These are phyloP conservation scores for Auriscalpium microsporum DNA, from an alignment of 768 basidiomycete species.

Conservation along the genomic window DNA sequence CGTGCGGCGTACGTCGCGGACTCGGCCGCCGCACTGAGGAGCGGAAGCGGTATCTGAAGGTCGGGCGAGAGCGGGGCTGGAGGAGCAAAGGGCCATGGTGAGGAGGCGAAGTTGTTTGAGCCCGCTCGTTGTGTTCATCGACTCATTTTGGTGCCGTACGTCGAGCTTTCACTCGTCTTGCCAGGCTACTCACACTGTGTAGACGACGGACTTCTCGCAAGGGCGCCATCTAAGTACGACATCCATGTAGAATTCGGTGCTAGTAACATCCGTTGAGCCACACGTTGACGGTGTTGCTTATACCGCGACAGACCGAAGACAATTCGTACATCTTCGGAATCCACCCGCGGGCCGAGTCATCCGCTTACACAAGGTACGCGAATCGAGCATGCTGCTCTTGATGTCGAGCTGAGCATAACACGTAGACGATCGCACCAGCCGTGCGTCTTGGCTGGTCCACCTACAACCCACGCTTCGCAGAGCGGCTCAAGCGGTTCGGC, in stretches of 20 bases:
- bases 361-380: constrained; percentile 61
- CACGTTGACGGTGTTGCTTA: not conserved
- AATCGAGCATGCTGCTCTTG: not conserved
- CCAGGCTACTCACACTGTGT: not conserved
- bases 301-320: constrained; percentile 57
- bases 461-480: constrained; percentile 66
- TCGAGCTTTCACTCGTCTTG: not conserved
- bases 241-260: constrained; percentile 76
- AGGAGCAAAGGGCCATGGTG: too few relatives aligned
- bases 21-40: too few relatives aligned
- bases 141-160: constrained; percentile 59
- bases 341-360: constrained; percentile 79
- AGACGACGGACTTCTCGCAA: constrained; percentile 65
- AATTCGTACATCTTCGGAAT: constrained; percentile 81
- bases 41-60: too few relatives aligned
- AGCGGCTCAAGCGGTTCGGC: constrained; percentile 58
- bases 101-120: too few relatives aligned
- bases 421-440: constrained; percentile 72
- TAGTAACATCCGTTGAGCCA: constrained; percentile 4
- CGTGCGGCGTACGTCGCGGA: too few relatives aligned
- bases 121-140: too few relatives aligned
- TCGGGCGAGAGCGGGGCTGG: too few relatives aligned
- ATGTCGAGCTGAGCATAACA: not conserved
- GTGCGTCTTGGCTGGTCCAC: constrained; percentile 76
- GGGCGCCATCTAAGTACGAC: constrained; percentile 73